Evolutionary conservation across 164 flowering plant genomes (phyloP).

Genomic region (Cinnamomum micranthum): DNA sequence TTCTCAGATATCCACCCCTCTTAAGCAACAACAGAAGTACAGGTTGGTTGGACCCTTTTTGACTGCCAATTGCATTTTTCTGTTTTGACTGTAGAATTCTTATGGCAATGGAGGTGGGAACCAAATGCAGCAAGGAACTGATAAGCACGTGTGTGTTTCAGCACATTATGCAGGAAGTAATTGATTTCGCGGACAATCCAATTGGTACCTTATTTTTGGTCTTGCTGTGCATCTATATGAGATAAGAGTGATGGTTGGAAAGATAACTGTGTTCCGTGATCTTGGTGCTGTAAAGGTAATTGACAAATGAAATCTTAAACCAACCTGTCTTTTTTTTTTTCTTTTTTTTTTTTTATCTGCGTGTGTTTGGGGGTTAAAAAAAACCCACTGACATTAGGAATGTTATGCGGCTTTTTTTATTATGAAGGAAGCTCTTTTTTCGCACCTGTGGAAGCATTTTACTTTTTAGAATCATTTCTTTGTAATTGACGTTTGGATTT

Average conservation of each 20-base stretch:
- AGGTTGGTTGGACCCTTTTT: background rate
- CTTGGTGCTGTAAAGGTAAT: background rate
- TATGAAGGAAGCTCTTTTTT: too few species aligned
- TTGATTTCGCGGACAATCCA: background rate
- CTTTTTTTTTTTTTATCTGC: too few species aligned
- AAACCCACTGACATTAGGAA: too few species aligned
- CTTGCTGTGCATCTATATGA: background rate
- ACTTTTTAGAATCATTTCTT: too few species aligned
- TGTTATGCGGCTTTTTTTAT: too few species aligned
- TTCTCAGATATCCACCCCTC: background rate
- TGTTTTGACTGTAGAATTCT: background rate
- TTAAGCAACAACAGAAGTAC: background rate
- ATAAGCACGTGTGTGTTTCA: background rate
- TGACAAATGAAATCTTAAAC: too few species aligned
- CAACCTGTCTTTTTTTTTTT: too few species aligned
- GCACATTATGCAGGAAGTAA: background rate
- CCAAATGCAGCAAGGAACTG: background rate
- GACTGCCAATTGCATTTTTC: background rate
- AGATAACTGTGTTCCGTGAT: background rate
- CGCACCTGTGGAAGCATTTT: too few species aligned
- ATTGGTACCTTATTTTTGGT: background rate
- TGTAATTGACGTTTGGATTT: too few species aligned
- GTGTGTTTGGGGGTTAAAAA: too few species aligned
- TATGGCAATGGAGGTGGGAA: background rate
- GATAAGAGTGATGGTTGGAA: background rate